Conservation (phyloP, 352 stramenopile genomes). For the Blastocystis sp. region DNA sequence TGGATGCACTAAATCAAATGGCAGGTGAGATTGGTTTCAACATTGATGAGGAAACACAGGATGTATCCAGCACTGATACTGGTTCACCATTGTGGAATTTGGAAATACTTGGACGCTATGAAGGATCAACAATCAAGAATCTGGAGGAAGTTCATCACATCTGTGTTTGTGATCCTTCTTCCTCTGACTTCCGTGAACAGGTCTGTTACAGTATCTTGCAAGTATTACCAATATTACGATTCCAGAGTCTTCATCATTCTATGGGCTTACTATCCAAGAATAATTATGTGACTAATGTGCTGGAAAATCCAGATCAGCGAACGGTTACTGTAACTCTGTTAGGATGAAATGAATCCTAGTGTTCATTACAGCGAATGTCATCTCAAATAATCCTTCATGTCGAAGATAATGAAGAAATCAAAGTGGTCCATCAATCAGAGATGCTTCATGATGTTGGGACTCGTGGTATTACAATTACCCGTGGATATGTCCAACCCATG, state of each 20-base stretch:
- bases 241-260: neutral
- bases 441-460: neutral
- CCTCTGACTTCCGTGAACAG: neutral
- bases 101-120: neutral
- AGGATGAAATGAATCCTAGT: neutral
- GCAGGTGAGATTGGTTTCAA: constrained; percentile 33
- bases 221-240: constrained; percentile 3
- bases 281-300: neutral
- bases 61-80: neutral
- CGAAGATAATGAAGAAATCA: constrained; percentile 19
- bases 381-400: neutral
- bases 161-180: neutral
- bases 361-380: neutral
- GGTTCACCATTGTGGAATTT: neutral
- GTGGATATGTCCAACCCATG: neutral
- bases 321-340: neutral
- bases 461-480: neutral
- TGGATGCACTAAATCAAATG: neutral
- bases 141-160: neutral
- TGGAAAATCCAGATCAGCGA: neutral
- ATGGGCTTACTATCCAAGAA: neutral
- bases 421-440: neutral
- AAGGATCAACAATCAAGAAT: neutral
- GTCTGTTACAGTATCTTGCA: constrained; percentile 11
- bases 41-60: neutral